phyloP scores from a whole-genome alignment of 257 asterid species.

The Cordia subcordata region DNA sequence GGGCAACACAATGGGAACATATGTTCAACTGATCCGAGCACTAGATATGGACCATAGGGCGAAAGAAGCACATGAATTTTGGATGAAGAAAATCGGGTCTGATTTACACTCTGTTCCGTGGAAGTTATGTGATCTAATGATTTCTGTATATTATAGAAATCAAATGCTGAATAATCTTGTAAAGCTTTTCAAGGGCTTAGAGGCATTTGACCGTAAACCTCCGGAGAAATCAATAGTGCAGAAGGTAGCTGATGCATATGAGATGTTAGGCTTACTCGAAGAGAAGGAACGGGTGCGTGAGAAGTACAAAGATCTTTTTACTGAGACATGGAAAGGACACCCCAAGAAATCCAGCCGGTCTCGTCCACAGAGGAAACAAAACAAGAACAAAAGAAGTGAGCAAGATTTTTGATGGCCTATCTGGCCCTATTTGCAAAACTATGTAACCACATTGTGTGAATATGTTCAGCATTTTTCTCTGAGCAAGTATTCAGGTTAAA shows the following conservation, averaged over 20 bases:
- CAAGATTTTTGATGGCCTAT: neutral
- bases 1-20: conserved; percentile 70
- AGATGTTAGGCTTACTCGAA: conserved; percentile 50
- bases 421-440: too few species aligned
- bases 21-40: conserved; percentile 72
- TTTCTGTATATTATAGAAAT: conserved; percentile 70
- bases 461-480: too few species aligned
- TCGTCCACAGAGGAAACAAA: conserved; percentile 26
- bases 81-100: conserved; percentile 68
- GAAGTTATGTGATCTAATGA: conserved; percentile 68
- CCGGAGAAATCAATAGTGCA: conserved; percentile 65
- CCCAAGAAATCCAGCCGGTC: conserved; percentile 27
- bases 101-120: conserved; percentile 81
- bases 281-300: conserved; percentile 64
- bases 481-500: too few species aligned
- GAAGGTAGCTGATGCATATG: conserved; percentile 77
- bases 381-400: neutral
- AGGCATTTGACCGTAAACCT: conserved; percentile 72
- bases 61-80: conserved; percentile 63
- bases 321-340: conserved; percentile 19
- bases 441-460: too few species aligned
- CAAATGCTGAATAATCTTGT: conserved; percentile 69
- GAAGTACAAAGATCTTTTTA: conserved; percentile 63
- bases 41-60: conserved; percentile 76
- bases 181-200: conserved; percentile 72